Evolutionary conservation across 73 alveolate species (phyloP).

Genomic region (Breviolum minutum): DNA sequence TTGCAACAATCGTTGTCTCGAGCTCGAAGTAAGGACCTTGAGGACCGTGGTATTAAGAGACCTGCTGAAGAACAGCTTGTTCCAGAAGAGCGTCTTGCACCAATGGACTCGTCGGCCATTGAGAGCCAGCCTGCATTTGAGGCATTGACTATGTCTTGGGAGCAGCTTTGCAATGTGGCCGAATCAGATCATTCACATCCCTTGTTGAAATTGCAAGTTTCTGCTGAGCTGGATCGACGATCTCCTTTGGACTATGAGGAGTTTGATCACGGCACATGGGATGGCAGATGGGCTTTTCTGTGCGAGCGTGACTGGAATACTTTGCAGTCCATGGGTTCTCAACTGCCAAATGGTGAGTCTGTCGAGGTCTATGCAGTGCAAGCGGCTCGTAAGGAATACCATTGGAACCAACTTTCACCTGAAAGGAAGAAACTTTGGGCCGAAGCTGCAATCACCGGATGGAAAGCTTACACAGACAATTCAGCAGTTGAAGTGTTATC

Average conservation of each 20-base stretch:
- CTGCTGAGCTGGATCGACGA: not conserved
- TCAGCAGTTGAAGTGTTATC: not conserved
- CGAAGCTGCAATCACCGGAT: not conserved
- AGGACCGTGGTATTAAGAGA: not conserved
- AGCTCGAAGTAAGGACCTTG: not conserved
- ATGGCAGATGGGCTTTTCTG: constrained; percentile 5
- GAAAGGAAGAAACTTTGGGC: not conserved
- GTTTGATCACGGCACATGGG: constrained; percentile 40
- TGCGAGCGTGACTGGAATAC: not conserved
- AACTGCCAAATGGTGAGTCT: not conserved
- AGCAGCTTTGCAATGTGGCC: not conserved
- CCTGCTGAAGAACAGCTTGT: not conserved
- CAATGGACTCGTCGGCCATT: not conserved
- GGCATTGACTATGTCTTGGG: not conserved
- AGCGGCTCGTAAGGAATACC: constrained; percentile 32
- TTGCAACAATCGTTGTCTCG: not conserved
- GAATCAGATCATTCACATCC: not conserved
- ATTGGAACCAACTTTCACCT: not conserved
- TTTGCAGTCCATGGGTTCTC: not conserved
- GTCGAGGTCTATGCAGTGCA: not conserved
- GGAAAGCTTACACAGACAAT: constrained; percentile 51
- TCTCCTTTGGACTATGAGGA: not conserved
- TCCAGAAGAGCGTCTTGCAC: not conserved
- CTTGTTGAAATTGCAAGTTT: not conserved
- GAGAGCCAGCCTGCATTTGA: constrained; percentile 3